Conservation (phyloP, 208 protist genomes). For the Crithidia sp. region DNA sequence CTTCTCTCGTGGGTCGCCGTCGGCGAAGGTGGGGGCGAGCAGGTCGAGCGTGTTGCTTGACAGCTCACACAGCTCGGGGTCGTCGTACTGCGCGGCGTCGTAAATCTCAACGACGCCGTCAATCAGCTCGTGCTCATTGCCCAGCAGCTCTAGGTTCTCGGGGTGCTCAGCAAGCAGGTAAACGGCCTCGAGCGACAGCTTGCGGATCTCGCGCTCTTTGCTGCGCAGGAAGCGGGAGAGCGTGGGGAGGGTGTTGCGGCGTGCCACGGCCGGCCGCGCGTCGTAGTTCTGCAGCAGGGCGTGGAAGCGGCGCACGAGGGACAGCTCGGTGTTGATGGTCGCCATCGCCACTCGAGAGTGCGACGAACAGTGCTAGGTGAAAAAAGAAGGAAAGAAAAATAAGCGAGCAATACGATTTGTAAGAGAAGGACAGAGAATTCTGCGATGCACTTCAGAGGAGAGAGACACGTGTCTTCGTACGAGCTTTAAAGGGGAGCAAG, state of each 20-base stretch:
- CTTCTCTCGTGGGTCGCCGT: slow-evolving; percentile 52
- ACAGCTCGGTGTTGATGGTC: slow-evolving; percentile 74
- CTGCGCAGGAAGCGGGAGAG: slow-evolving; percentile 82
- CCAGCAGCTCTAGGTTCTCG: slow-evolving; percentile 82
- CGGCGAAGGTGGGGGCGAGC: slow-evolving; percentile 48
- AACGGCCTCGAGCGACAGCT: slow-evolving; percentile 70
- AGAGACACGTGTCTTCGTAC: no score
- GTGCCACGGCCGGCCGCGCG: slow-evolving; percentile 76
- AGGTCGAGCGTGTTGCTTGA: slow-evolving; percentile 53
- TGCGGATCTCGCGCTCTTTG: slow-evolving; percentile 80
- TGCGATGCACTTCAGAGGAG: no score
- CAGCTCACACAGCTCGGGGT: slow-evolving; percentile 75
- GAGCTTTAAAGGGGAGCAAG: no score
- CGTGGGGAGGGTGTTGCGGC: slow-evolving; percentile 83
- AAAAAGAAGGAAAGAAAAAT: neutral
- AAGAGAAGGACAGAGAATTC: neutral
- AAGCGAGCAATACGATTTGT: neutral
- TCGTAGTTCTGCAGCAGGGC: slow-evolving; percentile 77
- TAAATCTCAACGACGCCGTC: slow-evolving; percentile 70
- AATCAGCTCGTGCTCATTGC: slow-evolving; percentile 49
- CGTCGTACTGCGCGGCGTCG: slow-evolving; percentile 75
- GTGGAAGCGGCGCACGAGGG: slow-evolving; percentile 83
- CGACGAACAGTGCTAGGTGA: neutral
- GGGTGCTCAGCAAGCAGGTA: slow-evolving; percentile 84
- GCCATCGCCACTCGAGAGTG: slow-evolving; percentile 40